Base-by-base conservation (phyloP, 805 yeast genomes). In the Yarrowia sp. region DNA sequence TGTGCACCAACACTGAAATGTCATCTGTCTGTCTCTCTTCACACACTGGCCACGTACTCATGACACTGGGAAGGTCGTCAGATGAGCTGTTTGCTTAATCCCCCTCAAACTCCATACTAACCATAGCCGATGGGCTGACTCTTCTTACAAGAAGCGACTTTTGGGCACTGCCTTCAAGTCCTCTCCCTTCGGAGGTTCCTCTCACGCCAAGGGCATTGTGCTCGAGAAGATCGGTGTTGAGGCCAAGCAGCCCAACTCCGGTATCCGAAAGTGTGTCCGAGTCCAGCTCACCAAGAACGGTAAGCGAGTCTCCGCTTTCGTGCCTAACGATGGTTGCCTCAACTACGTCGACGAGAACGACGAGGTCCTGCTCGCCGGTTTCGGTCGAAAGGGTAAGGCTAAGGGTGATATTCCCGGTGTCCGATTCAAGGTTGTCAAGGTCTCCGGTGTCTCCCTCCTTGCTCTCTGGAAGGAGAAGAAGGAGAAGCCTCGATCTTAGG, bases 401-500 rank as follows among this genome's bases (percentile, higher is more conserved):
- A 95, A 95, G 97, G 99, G 99, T 89, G 99, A 95, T 93, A 94
- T 95, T 82, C 99, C 99, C 85, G 99, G 99, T 92, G 99, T 95
- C 83, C 95, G 99, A 91, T 95, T 95, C 92, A 95, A 95, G 91
- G 99, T 95, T 83, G 99, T 95, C 83, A 95, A 95, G 89, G 99
- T 95, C 79, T 91, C 99, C 79, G 99, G 99, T 91, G 99, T 96
- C 81, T 95, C 99, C 79, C 89, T 95, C 85, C 89, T 93, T 83
- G 99, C 99, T 83, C 89, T 95, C 85, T 95, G 97, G 98, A 95
- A 94, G 89, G 99, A 96, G 89, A 95, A 95, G 98, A 95, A 95
- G 92, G 99, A 96, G 89, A 95, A 95, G 93, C 98, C 98, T 88
- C 92, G 99, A 89, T 93, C 98, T 82, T 93, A 91, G 87, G 75